Percentiles rank a stretch among this genome's conserved stretches.
Conservation (phyloP, 2,329 filamentous ascomycete species). For the Aspergillus pseudoglaucus region DNA sequence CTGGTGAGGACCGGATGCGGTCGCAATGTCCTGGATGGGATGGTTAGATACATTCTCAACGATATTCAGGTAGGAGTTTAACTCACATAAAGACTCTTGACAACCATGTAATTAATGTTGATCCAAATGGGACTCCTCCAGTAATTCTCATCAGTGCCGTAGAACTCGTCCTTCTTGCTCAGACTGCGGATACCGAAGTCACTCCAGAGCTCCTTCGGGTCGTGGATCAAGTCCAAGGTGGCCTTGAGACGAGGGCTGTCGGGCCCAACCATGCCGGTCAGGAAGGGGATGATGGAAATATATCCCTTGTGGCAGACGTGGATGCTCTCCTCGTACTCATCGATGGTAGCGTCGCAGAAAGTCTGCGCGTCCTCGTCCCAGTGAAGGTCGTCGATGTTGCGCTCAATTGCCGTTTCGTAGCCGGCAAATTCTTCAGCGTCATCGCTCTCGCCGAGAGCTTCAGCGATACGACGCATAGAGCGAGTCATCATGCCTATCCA, state of each 20-base stretch:
- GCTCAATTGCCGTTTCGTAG: conserved; percentile 68
- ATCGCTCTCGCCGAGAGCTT: conserved; percentile 66
- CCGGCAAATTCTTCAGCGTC: conserved; percentile 67
- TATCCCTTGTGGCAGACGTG: conserved; percentile 97
- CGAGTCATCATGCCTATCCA: conserved; percentile 98
- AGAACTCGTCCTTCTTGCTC: conserved; percentile 74
- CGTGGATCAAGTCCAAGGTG: conserved; percentile 68
- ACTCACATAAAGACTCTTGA: conserved; percentile 71
- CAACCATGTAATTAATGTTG: conserved; percentile 86
- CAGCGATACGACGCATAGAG: conserved; percentile 73
- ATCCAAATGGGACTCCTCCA: conserved; percentile 95
- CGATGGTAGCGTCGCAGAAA: conserved; percentile 92
- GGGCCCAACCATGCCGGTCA: conserved; percentile 70
- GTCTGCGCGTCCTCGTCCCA: conserved; percentile 76
- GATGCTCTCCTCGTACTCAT: conserved; percentile 84
- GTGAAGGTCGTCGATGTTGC: conserved; percentile 87
- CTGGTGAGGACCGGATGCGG: conserved; percentile 59
- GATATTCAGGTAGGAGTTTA: conserved; percentile 3
- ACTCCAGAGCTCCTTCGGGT: conserved; percentile 85
- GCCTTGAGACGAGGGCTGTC: conserved; percentile 68
- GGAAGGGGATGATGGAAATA: conserved; percentile 85
- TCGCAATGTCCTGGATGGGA: conserved; percentile 54
- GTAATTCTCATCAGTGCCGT: conserved; percentile 92
- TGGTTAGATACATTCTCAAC: conserved; percentile 10
- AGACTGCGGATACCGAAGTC: conserved; percentile 81